Conservation (phyloP, 768 basidiomycete species). For the Mycena galericulata region DNA sequence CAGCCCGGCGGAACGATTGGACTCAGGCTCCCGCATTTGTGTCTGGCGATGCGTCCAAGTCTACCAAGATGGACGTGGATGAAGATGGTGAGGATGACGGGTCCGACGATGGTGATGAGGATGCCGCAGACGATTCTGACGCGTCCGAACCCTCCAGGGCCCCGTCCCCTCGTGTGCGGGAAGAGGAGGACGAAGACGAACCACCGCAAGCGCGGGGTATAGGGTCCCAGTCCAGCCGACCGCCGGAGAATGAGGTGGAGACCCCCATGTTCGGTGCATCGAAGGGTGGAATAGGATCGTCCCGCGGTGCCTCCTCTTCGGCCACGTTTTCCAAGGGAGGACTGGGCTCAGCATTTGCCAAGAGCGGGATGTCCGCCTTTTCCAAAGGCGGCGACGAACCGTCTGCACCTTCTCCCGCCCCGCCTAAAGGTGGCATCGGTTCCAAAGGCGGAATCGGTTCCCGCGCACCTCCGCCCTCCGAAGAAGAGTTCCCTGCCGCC, state of each 20-base stretch:
- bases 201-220: constrained; percentile 55
- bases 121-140: constrained; percentile 53
- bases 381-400: constrained; percentile 28
- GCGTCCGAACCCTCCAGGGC: constrained; percentile 64
- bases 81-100: constrained; percentile 44
- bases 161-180: constrained; percentile 67
- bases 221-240: constrained; percentile 48
- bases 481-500: constrained; percentile 52
- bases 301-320: constrained; percentile 27
- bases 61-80: constrained; percentile 55
- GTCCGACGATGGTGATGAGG: constrained; percentile 50
- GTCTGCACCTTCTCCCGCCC: constrained; percentile 15
- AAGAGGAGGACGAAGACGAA: constrained; percentile 60
- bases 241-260: constrained; percentile 4
- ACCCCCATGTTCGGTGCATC: constrained; percentile 43
- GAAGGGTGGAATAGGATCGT: constrained; percentile 57
- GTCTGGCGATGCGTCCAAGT: constrained; percentile 57
- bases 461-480: constrained; percentile 26
- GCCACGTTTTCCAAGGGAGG: constrained; percentile 30
- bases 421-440: constrained; percentile 45
- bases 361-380: constrained; percentile 30
- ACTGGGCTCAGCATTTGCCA: constrained; percentile 32
- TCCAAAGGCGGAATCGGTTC: constrained; percentile 33
- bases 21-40: constrained; percentile 84
- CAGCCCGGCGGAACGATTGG: constrained; percentile 68